Conservation (phyloP, 805 yeast genomes). For the Metschnikowia matae region DNA sequence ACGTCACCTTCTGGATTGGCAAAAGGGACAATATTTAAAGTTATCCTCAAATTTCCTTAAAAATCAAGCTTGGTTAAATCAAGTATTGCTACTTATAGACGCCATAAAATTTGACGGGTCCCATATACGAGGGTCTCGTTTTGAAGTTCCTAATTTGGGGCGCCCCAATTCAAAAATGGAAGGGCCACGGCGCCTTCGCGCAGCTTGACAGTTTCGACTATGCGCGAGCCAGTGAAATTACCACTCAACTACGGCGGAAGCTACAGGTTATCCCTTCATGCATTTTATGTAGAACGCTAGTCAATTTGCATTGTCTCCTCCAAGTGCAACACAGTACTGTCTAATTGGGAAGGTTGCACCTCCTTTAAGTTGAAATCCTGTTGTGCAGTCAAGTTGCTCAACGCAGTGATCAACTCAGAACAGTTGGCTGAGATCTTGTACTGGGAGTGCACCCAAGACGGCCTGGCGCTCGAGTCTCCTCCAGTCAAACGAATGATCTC, state of each 20-base stretch:
- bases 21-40: not conserved
- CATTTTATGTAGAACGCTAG: conserved; percentile 1
- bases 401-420: conserved; percentile 45
- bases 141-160: not conserved
- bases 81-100: too few species aligned
- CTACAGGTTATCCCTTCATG: not conserved
- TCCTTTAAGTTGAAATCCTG: conserved; percentile 67
- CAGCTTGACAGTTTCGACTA: not conserved
- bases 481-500: conserved; percentile 81
- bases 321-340: conserved; percentile 14
- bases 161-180: not conserved
- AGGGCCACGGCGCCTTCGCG: not conserved
- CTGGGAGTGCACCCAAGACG: conserved; percentile 86
- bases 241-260: not conserved
- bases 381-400: conserved; percentile 58
- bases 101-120: too few species aligned
- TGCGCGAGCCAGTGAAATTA: not conserved
- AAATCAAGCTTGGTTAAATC: not conserved
- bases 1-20: not conserved
- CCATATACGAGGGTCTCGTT: too few species aligned
- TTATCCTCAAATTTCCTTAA: not conserved
- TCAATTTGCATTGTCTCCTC: conserved; percentile 22
- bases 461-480: conserved; percentile 60
- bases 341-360: conserved; percentile 18
- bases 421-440: conserved; percentile 54